Conservation (phyloP, 257 asterid species). For the Ilex aquifolium region DNA sequence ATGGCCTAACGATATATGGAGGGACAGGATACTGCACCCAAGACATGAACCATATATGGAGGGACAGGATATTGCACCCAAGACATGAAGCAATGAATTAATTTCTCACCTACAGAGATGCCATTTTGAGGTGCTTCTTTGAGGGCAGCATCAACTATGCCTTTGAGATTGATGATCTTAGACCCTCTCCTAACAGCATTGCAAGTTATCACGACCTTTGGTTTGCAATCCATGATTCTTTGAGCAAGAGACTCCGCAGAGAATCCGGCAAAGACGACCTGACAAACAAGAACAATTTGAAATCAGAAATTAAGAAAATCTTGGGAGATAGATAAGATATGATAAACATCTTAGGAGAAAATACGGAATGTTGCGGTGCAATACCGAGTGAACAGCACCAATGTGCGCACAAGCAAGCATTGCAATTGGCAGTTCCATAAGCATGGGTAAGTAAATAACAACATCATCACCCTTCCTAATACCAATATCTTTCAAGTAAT, state of each 20-base stretch:
- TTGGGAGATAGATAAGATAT: neutral
- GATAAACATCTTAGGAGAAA: neutral
- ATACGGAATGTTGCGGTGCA: slow-evolving; percentile 2
- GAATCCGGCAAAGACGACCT: slow-evolving; percentile 99
- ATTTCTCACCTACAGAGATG: slow-evolving; percentile 46
- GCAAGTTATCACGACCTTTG: slow-evolving; percentile 86
- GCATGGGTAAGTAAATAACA: slow-evolving; percentile 91
- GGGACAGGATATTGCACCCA: neutral
- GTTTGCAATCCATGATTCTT: slow-evolving; percentile 90
- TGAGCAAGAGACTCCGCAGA: slow-evolving; percentile 89
- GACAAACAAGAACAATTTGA: slow-evolving; percentile 13
- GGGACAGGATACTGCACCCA: no score
- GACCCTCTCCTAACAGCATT: slow-evolving; percentile 93
- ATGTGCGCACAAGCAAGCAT: slow-evolving; percentile 99
- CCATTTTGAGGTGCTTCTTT: slow-evolving; percentile 61
- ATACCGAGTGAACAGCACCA: slow-evolving; percentile 98
- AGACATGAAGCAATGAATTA: neutral
- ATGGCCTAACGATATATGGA: no score
- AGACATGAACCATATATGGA: no score
- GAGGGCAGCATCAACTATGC: slow-evolving; percentile 75
- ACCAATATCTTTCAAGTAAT: slow-evolving; percentile 89
- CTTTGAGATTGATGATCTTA: slow-evolving; percentile 78
- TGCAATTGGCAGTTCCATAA: slow-evolving; percentile 91
- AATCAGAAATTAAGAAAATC: slow-evolving; percentile 12
- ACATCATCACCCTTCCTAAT: slow-evolving; percentile 83